phyloP scores from a whole-genome alignment of 495 filamentous ascomycete species.

The Aspergillus campestris region DNA sequence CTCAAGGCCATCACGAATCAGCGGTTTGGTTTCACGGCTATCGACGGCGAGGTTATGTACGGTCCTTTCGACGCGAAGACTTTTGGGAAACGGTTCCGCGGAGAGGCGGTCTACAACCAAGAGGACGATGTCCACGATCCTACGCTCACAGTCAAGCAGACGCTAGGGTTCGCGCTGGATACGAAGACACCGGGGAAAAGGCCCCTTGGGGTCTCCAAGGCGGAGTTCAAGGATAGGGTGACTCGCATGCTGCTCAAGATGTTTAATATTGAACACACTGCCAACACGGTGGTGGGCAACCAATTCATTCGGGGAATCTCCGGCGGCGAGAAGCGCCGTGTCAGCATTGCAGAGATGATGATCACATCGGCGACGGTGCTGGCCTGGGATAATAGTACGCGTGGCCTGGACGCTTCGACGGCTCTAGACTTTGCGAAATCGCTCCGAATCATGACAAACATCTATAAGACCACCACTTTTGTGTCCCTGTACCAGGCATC shows the following conservation, averaged over 20 bases:
- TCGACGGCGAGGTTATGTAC: conserved; percentile 73
- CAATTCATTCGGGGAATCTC: conserved; percentile 76
- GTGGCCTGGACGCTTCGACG: conserved; percentile 76
- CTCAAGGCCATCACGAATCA: conserved; percentile 80
- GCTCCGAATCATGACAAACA: conserved; percentile 66
- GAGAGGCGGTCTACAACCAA: conserved; percentile 79
- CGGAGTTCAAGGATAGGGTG: conserved; percentile 63
- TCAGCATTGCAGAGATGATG: conserved; percentile 50
- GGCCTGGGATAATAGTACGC: conserved; percentile 79
- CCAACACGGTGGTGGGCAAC: conserved; percentile 73
- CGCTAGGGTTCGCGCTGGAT: conserved; percentile 73
- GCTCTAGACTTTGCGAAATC: conserved; percentile 67
- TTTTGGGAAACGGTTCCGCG: conserved; percentile 61
- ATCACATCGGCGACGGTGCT: conserved; percentile 62
- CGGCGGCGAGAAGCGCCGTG: conserved; percentile 71
- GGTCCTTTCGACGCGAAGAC: conserved; percentile 56
- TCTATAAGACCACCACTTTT: conserved; percentile 72
- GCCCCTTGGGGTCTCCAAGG: conserved; percentile 54
- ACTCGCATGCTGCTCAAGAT: conserved; percentile 67
- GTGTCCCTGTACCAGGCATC: conserved; percentile 78
- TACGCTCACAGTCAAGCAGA: conserved; percentile 75
- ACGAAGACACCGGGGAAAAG: conserved; percentile 70
- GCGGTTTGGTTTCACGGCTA: conserved; percentile 64
- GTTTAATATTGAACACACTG: conserved; percentile 83
- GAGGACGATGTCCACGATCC: conserved; percentile 80